Conservation (phyloP, 495 filamentous ascomycete genomes). For the Lophiostoma macrostomum region DNA sequence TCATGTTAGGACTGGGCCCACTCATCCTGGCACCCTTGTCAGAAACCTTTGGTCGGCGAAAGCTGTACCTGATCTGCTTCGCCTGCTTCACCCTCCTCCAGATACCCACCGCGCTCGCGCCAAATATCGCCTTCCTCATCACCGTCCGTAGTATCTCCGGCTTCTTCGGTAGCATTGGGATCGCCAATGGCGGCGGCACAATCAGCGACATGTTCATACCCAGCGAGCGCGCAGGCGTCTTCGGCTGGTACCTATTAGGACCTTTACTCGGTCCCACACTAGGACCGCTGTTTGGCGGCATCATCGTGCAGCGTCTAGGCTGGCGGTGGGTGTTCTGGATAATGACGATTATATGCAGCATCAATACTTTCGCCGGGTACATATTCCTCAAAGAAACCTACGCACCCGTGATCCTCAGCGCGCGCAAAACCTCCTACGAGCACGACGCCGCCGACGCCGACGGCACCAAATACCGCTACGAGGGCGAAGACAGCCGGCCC, state of each 20-base stretch:
- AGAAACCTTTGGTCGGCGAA: constrained; percentile 33
- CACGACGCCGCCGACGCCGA: background rate
- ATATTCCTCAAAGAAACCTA: constrained; percentile 30
- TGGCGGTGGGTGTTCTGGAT: constrained; percentile 25
- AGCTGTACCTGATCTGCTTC: constrained; percentile 35
- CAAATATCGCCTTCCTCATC: constrained; percentile 31
- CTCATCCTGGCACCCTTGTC: constrained; percentile 34
- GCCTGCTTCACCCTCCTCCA: constrained; percentile 35
- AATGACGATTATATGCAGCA: constrained; percentile 15
- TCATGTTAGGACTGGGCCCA: constrained; percentile 38
- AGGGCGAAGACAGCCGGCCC: constrained; percentile 19
- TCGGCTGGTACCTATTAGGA: constrained; percentile 39
- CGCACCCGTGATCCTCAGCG: constrained; percentile 16
- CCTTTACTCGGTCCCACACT: constrained; percentile 34
- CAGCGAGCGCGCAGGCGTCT: constrained; percentile 30
- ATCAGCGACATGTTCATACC: constrained; percentile 37
- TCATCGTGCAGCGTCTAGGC: constrained; percentile 10
- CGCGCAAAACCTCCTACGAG: background rate
- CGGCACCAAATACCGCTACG: constrained; percentile 17
- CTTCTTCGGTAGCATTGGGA: constrained; percentile 36
- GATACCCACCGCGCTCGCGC: constrained; percentile 37
- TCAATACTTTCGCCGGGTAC: constrained; percentile 16
- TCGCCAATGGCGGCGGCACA: constrained; percentile 37
- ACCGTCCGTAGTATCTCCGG: constrained; percentile 30
- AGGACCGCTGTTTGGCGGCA: constrained; percentile 35